Conservation (phyloP, 2,329 filamentous ascomycete genomes). For the Aureobasidium sp. region DNA sequence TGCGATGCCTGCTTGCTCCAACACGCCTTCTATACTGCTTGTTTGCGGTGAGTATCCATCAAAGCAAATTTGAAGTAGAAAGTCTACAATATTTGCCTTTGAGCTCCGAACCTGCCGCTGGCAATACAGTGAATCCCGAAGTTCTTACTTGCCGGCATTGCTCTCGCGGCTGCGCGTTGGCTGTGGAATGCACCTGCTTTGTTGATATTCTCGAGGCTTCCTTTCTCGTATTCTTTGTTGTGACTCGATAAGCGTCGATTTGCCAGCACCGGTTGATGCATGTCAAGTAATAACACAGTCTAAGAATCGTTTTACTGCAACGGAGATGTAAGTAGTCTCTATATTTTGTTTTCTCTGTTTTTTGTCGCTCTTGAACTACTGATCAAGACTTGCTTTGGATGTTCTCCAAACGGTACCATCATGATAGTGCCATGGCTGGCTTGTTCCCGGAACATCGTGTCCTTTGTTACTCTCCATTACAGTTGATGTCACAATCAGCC, state of each 20-base stretch:
- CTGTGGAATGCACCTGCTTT: conserved; percentile 1
- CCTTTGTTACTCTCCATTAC: neutral
- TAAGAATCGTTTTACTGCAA: neutral
- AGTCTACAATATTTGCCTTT: too few species aligned
- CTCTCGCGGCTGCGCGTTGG: neutral
- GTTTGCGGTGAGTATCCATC: neutral
- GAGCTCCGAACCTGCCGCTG: neutral
- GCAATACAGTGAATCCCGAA: neutral
- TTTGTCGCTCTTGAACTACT: too few species aligned
- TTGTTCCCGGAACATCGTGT: neutral
- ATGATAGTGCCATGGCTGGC: neutral
- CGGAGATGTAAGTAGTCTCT: too few species aligned
- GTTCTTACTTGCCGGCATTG: neutral
- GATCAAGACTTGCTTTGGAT: neutral
- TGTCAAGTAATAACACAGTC: neutral
- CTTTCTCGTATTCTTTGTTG: neutral
- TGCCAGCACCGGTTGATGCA: neutral
- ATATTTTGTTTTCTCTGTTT: neutral
- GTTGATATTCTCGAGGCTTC: neutral
- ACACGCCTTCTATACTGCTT: neutral
- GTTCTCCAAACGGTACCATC: too few species aligned
- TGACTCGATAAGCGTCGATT: neutral
- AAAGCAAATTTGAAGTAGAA: too few species aligned
- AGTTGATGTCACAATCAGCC: conserved; percentile 1
- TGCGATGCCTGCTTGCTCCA: neutral